phyloP scores from a whole-genome alignment of 495 filamentous ascomycete species.

The Hypoxylon lenormandii region DNA sequence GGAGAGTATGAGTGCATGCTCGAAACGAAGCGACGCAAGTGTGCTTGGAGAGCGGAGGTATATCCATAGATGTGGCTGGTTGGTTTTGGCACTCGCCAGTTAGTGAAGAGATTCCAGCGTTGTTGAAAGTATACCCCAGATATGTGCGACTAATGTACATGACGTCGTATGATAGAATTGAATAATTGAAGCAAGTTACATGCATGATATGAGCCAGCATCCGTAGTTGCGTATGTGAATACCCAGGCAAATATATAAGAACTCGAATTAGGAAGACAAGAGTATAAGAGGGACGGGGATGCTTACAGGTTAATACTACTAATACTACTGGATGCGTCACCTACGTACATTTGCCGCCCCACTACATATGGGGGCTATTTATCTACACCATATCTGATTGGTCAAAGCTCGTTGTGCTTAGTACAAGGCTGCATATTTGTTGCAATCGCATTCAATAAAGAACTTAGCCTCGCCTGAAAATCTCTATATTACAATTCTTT shows the following conservation, averaged over 20 bases:
- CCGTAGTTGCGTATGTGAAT: not conserved
- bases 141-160: constrained; percentile 55
- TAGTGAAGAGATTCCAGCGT: constrained; percentile 37
- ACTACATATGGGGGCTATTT: not conserved
- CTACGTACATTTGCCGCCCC: not conserved
- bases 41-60: constrained; percentile 19
- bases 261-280: no score
- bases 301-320: no score
- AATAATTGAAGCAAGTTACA: constrained; percentile 29
- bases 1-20: constrained; percentile 38
- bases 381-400: constrained; percentile 13
- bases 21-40: constrained; percentile 38
- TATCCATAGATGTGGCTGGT: constrained; percentile 34
- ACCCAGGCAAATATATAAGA: no score
- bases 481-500: not conserved
- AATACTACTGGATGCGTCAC: no score
- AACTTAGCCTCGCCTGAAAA: constrained; percentile 31
- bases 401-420: constrained; percentile 24
- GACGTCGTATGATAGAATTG: constrained; percentile 54
- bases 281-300: no score
- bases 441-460: constrained; percentile 32
- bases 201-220: constrained; percentile 11
- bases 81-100: constrained; percentile 23
- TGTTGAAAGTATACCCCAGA: constrained; percentile 50
- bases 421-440: constrained; percentile 38